phyloP scores from a whole-genome alignment of 2,329 filamentous ascomycete genomes.

The Arthroderma sp. region DNA sequence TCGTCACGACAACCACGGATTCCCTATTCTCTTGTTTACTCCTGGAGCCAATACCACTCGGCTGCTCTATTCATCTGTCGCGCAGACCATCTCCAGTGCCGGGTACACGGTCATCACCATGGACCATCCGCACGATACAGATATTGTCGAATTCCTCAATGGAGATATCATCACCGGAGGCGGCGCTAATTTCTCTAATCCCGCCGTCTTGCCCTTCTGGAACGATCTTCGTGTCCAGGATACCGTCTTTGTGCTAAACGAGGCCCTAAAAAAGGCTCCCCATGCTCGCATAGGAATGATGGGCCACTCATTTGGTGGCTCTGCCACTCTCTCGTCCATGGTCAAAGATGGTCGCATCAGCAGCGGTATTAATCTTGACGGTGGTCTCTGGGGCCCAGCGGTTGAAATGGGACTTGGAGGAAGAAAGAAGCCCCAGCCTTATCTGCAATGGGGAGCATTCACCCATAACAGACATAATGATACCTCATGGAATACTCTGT shows the following conservation, averaged over 20 bases:
- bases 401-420: slow-evolving; percentile 11
- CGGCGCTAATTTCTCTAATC: background rate
- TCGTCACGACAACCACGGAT: background rate
- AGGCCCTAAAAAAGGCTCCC: background rate
- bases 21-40: slow-evolving; percentile 10
- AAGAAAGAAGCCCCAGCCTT: slow-evolving; percentile 11
- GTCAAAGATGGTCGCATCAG: slow-evolving; percentile 17
- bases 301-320: slow-evolving; percentile 30
- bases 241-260: background rate
- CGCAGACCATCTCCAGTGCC: slow-evolving; percentile 8
- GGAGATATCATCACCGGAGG: slow-evolving; percentile 10
- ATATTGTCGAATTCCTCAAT: slow-evolving; percentile 17
- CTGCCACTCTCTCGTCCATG: slow-evolving; percentile 19
- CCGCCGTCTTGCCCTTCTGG: background rate
- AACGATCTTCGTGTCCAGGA: slow-evolving; percentile 4
- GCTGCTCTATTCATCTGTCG: slow-evolving; percentile 8
- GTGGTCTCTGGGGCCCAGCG: slow-evolving; percentile 18
- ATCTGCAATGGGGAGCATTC: slow-evolving; percentile 13
- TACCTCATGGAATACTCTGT: slow-evolving; percentile 14
- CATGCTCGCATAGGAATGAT: slow-evolving; percentile 14
- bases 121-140: slow-evolving; percentile 18
- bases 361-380: slow-evolving; percentile 28
- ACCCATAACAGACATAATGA: slow-evolving; percentile 12
- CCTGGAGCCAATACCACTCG: slow-evolving; percentile 8
- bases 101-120: slow-evolving; percentile 13